Conservation (phyloP, 768 basidiomycete genomes). For the Boletus huronensis region DNA sequence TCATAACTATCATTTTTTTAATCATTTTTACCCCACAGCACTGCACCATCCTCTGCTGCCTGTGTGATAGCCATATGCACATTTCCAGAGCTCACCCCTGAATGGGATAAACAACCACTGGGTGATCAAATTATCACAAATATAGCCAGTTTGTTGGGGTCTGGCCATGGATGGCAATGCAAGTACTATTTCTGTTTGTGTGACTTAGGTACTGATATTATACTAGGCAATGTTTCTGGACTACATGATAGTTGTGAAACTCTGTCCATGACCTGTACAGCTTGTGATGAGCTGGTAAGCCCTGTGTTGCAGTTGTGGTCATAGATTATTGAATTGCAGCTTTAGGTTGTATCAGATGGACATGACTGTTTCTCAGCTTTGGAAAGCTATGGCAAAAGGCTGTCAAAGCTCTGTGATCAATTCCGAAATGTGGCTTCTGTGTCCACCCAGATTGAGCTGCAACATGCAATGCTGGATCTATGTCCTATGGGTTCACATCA, state of each 20-base stretch:
- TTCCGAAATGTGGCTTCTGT: too few relatives aligned
- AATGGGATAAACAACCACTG: not conserved
- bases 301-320: not conserved
- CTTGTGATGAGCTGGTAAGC: not conserved
- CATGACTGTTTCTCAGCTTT: not conserved
- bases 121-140: not conserved
- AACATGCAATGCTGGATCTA: not conserved
- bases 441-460: not conserved
- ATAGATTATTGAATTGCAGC: not conserved
- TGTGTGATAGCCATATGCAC: not conserved
- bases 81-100: not conserved
- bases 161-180: not conserved
- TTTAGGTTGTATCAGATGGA: not conserved
- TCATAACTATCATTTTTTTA: not conserved
- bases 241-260: not conserved
- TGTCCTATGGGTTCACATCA: not conserved
- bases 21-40: not conserved
- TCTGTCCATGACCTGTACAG: not conserved
- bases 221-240: not conserved
- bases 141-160: not conserved
- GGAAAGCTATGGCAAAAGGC: too few relatives aligned
- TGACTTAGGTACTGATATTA: not conserved
- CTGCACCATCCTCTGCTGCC: not conserved
- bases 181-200: not conserved
- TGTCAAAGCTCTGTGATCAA: too few relatives aligned